phyloP scores from a whole-genome alignment of 108 stramenopile species.

The Hondaea fermentalgiana region DNA sequence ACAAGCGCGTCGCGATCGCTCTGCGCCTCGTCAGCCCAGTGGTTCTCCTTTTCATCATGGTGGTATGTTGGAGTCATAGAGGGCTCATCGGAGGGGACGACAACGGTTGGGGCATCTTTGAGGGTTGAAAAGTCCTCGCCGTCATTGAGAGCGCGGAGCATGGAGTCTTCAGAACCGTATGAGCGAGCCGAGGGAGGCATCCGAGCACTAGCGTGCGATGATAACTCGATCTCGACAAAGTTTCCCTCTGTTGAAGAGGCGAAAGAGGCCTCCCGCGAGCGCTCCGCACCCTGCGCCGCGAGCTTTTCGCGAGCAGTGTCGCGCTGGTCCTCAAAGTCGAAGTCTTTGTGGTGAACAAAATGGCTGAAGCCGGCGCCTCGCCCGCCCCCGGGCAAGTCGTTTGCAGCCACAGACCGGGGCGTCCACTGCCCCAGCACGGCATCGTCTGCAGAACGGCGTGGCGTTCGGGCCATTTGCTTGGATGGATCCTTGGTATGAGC shows the following conservation, averaged over 20 bases:
- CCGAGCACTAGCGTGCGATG: background rate
- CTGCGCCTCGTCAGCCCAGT: too few species aligned
- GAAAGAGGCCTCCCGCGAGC: background rate
- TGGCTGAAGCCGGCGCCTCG: background rate
- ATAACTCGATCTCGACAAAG: background rate
- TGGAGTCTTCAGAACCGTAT: too few species aligned
- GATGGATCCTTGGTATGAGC: too few species aligned
- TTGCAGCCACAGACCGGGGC: background rate
- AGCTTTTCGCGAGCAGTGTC: background rate
- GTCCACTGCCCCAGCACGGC: background rate
- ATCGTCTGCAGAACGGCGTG: background rate
- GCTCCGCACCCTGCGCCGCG: background rate
- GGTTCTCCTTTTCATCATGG: too few species aligned
- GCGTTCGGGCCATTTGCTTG: too few species aligned
- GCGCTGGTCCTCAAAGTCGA: background rate
- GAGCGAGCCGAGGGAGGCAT: background rate
- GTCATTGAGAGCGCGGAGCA: too few species aligned
- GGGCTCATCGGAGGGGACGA: too few species aligned
- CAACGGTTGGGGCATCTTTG: too few species aligned
- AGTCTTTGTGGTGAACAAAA: background rate
- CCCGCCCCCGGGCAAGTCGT: background rate
- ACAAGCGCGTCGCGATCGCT: too few species aligned
- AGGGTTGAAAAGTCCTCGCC: too few species aligned
- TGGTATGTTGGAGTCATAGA: too few species aligned
- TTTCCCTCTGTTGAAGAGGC: background rate